phyloP scores from a whole-genome alignment of 2,329 filamentous ascomycete genomes.

The Colletotrichum coccodes region DNA sequence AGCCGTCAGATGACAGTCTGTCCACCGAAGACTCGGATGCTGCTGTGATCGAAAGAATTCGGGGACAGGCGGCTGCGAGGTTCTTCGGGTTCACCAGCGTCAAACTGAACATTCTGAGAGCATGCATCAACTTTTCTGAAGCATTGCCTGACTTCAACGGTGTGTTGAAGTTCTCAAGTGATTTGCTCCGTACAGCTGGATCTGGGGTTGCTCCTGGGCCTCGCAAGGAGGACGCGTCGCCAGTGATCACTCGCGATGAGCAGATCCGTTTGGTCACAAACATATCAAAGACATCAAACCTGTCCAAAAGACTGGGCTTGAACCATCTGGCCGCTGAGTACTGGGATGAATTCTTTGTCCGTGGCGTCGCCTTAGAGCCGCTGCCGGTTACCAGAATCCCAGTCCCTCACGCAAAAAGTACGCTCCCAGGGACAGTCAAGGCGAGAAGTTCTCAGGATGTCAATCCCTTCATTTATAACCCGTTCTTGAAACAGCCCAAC shows the following conservation, averaged over 20 bases:
- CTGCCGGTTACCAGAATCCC: slow-evolving; percentile 68
- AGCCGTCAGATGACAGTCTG: slow-evolving; percentile 37
- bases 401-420: slow-evolving; percentile 70
- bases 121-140: slow-evolving; percentile 94
- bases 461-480: slow-evolving; percentile 95
- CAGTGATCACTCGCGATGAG: slow-evolving; percentile 81
- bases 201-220: slow-evolving; percentile 80
- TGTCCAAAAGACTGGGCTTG: slow-evolving; percentile 81
- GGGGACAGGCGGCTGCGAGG: slow-evolving; percentile 66
- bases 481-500: slow-evolving; percentile 78
- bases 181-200: slow-evolving; percentile 84
- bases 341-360: slow-evolving; percentile 95
- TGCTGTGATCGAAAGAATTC: slow-evolving; percentile 66
- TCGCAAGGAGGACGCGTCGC: slow-evolving; percentile 74
- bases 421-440: slow-evolving; percentile 60
- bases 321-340: slow-evolving; percentile 81
- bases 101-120: slow-evolving; percentile 87
- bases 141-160: slow-evolving; percentile 91
- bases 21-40: slow-evolving; percentile 58
- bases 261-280: slow-evolving; percentile 87
- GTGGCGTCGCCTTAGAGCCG: slow-evolving; percentile 77
- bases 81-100: slow-evolving; percentile 81
- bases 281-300: slow-evolving; percentile 82
- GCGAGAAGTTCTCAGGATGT: slow-evolving; percentile 67
- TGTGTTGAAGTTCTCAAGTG: slow-evolving; percentile 87